Evolutionary conservation across 108 stramenopile species (phyloP), one percentile per base, ranked within the genome.

Genomic region (Skeletonema grethae): DNA sequence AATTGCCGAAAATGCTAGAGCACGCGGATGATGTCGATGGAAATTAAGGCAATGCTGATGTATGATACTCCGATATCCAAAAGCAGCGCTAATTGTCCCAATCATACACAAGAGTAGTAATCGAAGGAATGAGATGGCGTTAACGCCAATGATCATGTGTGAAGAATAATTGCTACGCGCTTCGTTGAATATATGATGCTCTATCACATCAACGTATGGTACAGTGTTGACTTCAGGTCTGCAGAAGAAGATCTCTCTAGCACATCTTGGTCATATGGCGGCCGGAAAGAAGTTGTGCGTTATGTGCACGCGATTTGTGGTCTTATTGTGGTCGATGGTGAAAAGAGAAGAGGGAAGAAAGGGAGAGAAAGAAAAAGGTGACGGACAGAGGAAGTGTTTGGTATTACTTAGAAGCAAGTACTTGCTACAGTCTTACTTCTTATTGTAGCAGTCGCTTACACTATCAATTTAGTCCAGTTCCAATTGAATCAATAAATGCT

Each of bases 401-500:
- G n/a, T n/a, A n/a, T n/a, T n/a, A n/a, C n/a, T n/a, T n/a, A n/a
- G n/a, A n/a, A n/a, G n/a, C n/a, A n/a, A n/a, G n/a, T n/a, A n/a
- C n/a, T n/a, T n/a, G n/a, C n/a, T n/a, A n/a, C n/a, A n/a, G n/a
- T n/a, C n/a, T n/a, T n/a, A n/a, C n/a, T n/a, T n/a, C 25, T 28
- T 1, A 28, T 28, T 28, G 25, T 1, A 38, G 36, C 11, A 38
- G 10, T 36, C 36, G 0, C 1, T 36, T 36, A 10, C 25, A 28
- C 36, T 36, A 36, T 10, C 9, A 1, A 46, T 46, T 46, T 46
- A 48, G 46, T 16, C 46, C 46, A n/a, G 25, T 28, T 28, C 1
- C 25, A 48, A 18, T 0, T 48, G 46, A 48, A 16, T 16, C 46
- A 48, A 48, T 63, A 69, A 48, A 73, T 85, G 75, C 61, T 72